A percentile compares a stretch with the other conserved stretches of the same genome.
Conservation (phyloP, 345 rosid genomes). For the Clausena lansium region DNA sequence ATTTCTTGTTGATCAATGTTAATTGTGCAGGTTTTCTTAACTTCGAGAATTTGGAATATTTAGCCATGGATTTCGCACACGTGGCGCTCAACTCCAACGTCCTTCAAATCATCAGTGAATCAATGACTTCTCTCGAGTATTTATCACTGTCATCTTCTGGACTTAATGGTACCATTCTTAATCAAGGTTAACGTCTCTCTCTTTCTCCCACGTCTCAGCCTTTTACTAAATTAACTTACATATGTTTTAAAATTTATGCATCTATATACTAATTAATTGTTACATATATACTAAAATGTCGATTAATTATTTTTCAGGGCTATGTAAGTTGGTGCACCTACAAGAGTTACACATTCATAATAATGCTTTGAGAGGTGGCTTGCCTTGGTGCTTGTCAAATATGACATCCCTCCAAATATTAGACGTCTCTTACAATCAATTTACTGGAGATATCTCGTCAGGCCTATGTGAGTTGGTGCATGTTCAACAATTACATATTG, state of each 20-base stretch:
- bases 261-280: no score
- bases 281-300: not conserved
- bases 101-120: not conserved
- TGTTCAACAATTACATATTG: not conserved
- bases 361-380: not conserved
- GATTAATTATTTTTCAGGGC: no score
- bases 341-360: not conserved
- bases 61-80: not conserved
- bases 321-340: not conserved
- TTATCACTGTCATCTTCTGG: no score
- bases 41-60: not conserved
- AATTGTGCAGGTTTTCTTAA: not conserved
- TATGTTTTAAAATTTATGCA: no score
- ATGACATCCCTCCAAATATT: no score
- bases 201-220: no score
- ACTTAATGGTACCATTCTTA: not conserved
- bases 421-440: not conserved
- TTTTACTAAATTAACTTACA: no score
- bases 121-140: not conserved
- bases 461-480: not conserved
- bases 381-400: no score
- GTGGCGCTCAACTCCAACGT: no score
- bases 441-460: not conserved
- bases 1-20: no score
- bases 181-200: not conserved